Evolutionary conservation across 768 basidiomycete genomes (phyloP).

Genomic region (Russula lepida): DNA sequence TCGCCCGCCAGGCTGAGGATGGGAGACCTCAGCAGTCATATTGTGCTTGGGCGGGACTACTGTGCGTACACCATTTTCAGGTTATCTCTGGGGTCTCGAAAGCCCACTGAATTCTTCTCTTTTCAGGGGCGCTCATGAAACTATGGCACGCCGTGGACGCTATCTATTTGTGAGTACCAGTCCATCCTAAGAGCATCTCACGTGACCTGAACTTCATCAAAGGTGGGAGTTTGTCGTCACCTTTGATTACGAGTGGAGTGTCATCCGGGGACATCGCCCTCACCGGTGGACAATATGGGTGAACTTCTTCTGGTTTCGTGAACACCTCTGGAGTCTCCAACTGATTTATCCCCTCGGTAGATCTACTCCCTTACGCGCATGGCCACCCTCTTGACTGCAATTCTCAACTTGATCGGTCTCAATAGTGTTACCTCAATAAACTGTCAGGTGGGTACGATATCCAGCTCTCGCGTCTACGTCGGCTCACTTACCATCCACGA

Average conservation of each 20-base stretch:
- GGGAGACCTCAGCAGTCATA: not conserved
- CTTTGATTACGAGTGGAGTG: too few relatives aligned
- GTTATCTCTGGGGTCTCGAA: not conserved
- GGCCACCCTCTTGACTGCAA: not conserved
- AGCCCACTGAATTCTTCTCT: not conserved
- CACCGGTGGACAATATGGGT: not conserved
- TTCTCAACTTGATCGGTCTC: not conserved
- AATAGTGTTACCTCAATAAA: not conserved
- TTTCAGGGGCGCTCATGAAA: not conserved
- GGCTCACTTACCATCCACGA: not conserved
- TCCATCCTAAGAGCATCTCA: not conserved
- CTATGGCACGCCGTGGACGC: not conserved
- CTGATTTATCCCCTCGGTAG: not conserved
- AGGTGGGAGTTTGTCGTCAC: not conserved
- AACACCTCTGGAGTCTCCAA: too few relatives aligned
- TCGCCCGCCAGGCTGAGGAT: not conserved
- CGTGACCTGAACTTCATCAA: not conserved
- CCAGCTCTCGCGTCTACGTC: not conserved
- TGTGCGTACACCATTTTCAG: not conserved
- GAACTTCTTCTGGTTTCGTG: too few relatives aligned
- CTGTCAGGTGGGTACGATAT: not conserved
- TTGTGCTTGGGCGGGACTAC: not conserved
- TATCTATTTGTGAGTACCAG: not conserved
- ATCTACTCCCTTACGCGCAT: not conserved
- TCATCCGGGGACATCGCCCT: not conserved